Evolutionary conservation across 257 asterid genomes (phyloP).

Genomic region (Lantana camara): DNA sequence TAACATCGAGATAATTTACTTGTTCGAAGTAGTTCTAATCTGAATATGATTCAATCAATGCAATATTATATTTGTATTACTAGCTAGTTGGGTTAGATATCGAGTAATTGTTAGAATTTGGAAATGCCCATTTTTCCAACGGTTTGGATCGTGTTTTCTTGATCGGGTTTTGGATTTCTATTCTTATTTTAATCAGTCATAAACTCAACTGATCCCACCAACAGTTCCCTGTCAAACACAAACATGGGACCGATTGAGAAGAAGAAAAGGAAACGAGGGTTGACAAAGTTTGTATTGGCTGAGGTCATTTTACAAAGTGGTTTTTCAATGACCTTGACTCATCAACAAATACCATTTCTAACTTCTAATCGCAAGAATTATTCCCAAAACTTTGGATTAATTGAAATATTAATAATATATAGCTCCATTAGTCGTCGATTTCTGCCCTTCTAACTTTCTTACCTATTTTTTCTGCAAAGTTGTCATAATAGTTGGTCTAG

Average conservation of each 20-base stretch:
- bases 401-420: background rate
- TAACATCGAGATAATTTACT: too few relatives aligned
- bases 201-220: background rate
- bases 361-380: background rate
- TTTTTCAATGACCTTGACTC: conserved; percentile 42
- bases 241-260: too few relatives aligned
- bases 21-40: too few relatives aligned
- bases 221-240: background rate
- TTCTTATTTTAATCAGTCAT: background rate
- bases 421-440: too few relatives aligned
- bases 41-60: too few relatives aligned
- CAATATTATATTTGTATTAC: too few relatives aligned
- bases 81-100: too few relatives aligned
- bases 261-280: background rate
- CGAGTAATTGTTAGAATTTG: too few relatives aligned
- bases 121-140: too few relatives aligned
- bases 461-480: too few relatives aligned
- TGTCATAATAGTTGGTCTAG: too few relatives aligned
- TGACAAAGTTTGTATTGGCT: background rate
- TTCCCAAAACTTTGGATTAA: background rate
- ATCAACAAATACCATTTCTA: conserved; percentile 30
- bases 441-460: too few relatives aligned
- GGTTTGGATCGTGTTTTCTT: background rate
- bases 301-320: conserved; percentile 22
- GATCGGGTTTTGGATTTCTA: background rate